Evolutionary conservation across 257 asterid genomes (phyloP).

Genomic region (Scutellaria minor): DNA sequence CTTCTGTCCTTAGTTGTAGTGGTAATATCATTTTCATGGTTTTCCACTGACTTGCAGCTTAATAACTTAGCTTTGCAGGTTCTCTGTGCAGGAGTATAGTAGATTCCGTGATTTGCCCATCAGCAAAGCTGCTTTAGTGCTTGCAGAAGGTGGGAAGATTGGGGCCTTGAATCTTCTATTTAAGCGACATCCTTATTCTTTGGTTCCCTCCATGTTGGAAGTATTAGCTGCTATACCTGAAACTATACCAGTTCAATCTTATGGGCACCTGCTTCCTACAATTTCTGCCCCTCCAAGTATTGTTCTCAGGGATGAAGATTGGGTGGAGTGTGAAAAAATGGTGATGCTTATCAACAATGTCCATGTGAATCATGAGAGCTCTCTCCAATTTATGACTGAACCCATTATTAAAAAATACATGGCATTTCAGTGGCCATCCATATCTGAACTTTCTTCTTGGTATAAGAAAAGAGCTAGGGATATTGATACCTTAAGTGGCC

Average conservation of each 20-base stretch:
- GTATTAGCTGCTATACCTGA: constrained; percentile 97
- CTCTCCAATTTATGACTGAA: constrained; percentile 71
- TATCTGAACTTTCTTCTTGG: constrained; percentile 80
- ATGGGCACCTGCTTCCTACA: constrained; percentile 93
- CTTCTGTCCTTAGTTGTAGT: constrained; percentile 31
- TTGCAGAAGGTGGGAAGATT: constrained; percentile 93
- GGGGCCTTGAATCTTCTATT: constrained; percentile 93
- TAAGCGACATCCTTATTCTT: constrained; percentile 90
- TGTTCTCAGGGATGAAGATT: constrained; percentile 80
- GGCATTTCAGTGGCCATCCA: constrained; percentile 83
- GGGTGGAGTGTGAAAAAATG: constrained; percentile 91
- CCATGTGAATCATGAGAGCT: constrained; percentile 50
- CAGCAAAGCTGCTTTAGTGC: constrained; percentile 68
- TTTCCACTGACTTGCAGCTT: constrained; percentile 66
- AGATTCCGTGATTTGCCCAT: constrained; percentile 75
- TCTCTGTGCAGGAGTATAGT: constrained; percentile 81
- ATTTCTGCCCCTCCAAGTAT: constrained; percentile 67
- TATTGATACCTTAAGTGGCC: constrained; percentile 90
- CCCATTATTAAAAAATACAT: constrained; percentile 63
- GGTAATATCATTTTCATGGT: constrained; percentile 34
- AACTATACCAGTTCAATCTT: constrained; percentile 88
- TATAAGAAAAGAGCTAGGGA: constrained; percentile 91
- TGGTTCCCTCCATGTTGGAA: constrained; percentile 76
- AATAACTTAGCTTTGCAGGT: constrained; percentile 85
- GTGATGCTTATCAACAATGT: constrained; percentile 51